Evolutionary conservation across 2,329 filamentous ascomycete genomes (phyloP).

Genomic region (Sclerotinia trifoliorum): DNA sequence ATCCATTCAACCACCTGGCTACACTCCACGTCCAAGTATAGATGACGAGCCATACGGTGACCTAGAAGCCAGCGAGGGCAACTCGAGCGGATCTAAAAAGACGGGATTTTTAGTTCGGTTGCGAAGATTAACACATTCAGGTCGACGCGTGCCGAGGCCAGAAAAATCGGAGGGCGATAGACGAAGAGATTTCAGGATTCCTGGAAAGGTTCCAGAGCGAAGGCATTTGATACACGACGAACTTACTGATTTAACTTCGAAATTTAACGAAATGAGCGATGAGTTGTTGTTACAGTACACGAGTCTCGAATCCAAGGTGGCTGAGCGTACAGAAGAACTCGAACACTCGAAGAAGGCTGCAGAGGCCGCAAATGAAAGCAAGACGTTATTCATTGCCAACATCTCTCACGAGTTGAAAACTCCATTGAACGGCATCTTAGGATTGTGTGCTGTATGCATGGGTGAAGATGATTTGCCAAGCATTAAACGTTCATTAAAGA

Average conservation of each 20-base stretch:
- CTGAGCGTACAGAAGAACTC: conserved; percentile 76
- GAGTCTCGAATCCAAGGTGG: conserved; percentile 79
- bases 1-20: conserved; percentile 38
- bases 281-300: conserved; percentile 77
- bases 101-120: conserved; percentile 36
- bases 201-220: conserved; percentile 73
- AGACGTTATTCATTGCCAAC: conserved; percentile 96
- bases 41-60: conserved; percentile 27
- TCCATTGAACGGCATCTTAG: conserved; percentile 90
- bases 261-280: conserved; percentile 24
- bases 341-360: conserved; percentile 89
- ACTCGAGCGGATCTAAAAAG: conserved; percentile 36
- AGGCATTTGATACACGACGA: conserved; percentile 81
- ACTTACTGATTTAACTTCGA: conserved; percentile 59
- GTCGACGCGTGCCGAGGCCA: conserved; percentile 33
- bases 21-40: conserved; percentile 37
- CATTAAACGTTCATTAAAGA: conserved; percentile 80
- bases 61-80: conserved; percentile 30
- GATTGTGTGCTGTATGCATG: conserved; percentile 92
- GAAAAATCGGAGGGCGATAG: conserved; percentile 45
- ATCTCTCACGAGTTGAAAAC: conserved; percentile 60
- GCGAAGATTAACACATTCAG: conserved; percentile 32
- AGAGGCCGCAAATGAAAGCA: conserved; percentile 94
- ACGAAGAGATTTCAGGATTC: conserved; percentile 69
- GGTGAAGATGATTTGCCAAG: conserved; percentile 76